Base-by-base conservation (phyloP, 257 asterid genomes). In the Solanum acaule region DNA sequence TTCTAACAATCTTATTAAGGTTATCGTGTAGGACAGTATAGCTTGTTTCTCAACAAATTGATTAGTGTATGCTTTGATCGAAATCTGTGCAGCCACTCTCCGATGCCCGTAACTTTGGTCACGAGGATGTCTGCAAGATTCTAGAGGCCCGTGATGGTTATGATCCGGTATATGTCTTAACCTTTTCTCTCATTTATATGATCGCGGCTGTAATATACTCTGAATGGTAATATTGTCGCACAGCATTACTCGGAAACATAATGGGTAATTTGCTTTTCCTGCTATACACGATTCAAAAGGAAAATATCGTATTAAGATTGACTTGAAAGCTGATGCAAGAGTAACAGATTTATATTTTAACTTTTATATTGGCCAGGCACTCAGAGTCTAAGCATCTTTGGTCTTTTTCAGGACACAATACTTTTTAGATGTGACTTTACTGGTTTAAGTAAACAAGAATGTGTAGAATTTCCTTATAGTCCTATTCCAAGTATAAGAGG, bases 71-170 rank as follows among this genome's bases (percentile, higher is more conserved):
- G 75, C 70, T 14, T 44, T 79, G 85, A 79, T 81, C 12, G 15
- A 25, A 84, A 83, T 38, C 27, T 79, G 79, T 92, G 92, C 96
- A 94, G 96, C 93, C 96, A 83, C 89, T 94, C 56, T 93, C 96
- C 10, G 95, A 94, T 90, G 96, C 96, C 87, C 92, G 91, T 83
- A 90, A 92, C 93, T 94, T 88, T 87, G 92, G 91, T 67, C 96
- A 93, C 27, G 89, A 84, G 46, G 92, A 89, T 13, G 91, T 94
- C 46, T 94, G 94, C 92, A 88, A 90, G 89, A 88, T 92, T 83
- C 93, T 94, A 84, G 94, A 90, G 91, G 93, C 90, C 20, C 92
- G 76, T 87, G 92, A 93, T 42, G 96, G 95, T 87, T 90, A 8
- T 87, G 95, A 94, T 91, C 94, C 95, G 89, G 95, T 94, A 92